A percentile compares a stretch with the other conserved stretches of the same genome.
Evolutionary conservation across 2,329 filamentous ascomycete genomes (phyloP).

Genomic region (Capronia epimyces): DNA sequence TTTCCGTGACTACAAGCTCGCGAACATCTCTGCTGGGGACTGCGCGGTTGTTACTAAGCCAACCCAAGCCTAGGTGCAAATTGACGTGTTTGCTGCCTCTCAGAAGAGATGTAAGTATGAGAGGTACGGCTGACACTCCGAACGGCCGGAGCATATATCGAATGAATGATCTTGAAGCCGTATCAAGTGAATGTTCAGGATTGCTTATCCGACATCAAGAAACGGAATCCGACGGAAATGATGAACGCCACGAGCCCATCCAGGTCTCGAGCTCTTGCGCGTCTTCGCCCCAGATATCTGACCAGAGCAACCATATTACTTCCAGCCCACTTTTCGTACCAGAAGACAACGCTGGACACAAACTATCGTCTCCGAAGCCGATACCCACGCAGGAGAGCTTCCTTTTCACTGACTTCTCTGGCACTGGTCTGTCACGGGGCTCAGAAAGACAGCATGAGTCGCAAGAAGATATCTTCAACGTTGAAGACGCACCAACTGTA

Average conservation of each 20-base stretch:
- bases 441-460: not conserved
- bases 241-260: not conserved
- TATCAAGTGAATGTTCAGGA: not conserved
- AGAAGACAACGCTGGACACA: constrained; percentile 4
- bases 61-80: constrained; percentile 10
- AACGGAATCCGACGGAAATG: not conserved
- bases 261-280: not conserved
- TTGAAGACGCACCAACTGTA: not conserved
- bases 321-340: constrained; percentile 21
- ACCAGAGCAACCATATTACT: not conserved
- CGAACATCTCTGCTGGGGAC: not conserved
- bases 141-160: not conserved
- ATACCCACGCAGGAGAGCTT: constrained; percentile 15
- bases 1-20: not conserved
- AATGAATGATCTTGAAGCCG: not conserved
- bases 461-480: not conserved
- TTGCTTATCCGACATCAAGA: not conserved
- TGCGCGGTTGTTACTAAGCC: constrained; percentile 15
- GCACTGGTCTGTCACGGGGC: not conserved
- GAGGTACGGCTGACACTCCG: not conserved
- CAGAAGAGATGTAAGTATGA: not conserved
- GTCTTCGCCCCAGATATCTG: not conserved
- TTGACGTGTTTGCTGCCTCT: constrained; percentile 13
- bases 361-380: constrained; percentile 5
- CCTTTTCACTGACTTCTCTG: constrained; percentile 1